Conservation (phyloP, 2,329 filamentous ascomycete genomes). For the Ophiostoma tasmaniense region DNA sequence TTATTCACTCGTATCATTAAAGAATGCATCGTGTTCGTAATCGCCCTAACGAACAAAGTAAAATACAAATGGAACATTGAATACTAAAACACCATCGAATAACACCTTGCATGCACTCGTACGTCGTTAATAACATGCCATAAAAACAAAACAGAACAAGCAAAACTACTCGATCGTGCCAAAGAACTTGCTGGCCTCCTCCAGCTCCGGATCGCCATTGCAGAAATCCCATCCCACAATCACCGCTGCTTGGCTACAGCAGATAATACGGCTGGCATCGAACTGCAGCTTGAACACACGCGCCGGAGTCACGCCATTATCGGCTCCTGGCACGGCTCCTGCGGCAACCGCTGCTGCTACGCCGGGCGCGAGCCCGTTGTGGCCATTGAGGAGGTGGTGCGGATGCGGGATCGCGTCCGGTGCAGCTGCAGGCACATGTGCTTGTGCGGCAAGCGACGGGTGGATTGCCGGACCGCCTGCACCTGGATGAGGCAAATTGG, state of each 20-base stretch:
- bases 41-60: not conserved
- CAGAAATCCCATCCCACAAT: conserved; percentile 99
- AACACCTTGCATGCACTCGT: not conserved
- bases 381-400: not conserved
- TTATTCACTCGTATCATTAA: not conserved
- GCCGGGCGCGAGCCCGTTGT: not conserved
- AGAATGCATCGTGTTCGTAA: not conserved
- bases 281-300: conserved; percentile 96
- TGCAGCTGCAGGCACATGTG: not conserved
- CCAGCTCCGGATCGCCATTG: conserved; percentile 70
- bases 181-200: conserved; percentile 72
- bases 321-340: not conserved
- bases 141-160: not conserved
- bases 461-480: not conserved
- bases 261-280: conserved; percentile 85
- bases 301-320: conserved; percentile 27
- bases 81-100: not conserved
- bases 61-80: not conserved
- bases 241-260: conserved; percentile 80
- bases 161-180: conserved; percentile 46
- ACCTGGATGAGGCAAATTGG: not conserved
- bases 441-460: not conserved
- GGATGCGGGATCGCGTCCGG: not conserved
- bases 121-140: too few relatives aligned
- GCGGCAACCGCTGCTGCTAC: not conserved